A percentile compares a stretch with the other conserved stretches of the same genome.
Evolutionary conservation across 2,329 filamentous ascomycete genomes (phyloP).

Genomic region (Metarhizium robertsii): DNA sequence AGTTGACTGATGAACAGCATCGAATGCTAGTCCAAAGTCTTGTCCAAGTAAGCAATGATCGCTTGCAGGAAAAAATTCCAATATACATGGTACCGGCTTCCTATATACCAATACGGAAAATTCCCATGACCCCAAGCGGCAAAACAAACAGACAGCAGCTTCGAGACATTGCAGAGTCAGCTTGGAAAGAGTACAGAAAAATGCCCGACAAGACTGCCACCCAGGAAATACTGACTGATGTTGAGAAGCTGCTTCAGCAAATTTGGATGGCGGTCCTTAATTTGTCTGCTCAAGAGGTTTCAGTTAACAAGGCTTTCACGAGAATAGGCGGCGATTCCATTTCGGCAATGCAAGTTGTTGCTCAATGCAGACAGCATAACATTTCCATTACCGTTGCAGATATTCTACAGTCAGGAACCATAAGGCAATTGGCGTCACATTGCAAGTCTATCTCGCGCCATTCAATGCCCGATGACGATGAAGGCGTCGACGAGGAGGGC

Average conservation of each 20-base stretch:
- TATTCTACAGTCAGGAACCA: conserved; percentile 20
- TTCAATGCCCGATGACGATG: background rate
- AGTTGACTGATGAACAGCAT: background rate
- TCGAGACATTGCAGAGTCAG: conserved; percentile 4
- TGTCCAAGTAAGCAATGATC: background rate
- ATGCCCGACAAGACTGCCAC: background rate
- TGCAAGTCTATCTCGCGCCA: background rate
- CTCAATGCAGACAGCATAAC: conserved; percentile 23
- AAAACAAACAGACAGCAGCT: conserved; percentile 9
- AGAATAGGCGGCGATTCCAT: conserved; percentile 35
- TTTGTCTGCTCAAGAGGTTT: conserved; percentile 18
- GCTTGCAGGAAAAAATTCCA: background rate
- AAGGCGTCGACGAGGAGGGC: conserved; percentile 6
- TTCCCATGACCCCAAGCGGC: conserved; percentile 8
- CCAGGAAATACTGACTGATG: background rate
- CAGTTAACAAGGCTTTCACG: conserved; percentile 25
- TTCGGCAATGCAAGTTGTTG: conserved; percentile 30
- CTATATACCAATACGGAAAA: conserved; percentile 7
- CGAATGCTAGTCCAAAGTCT: conserved; percentile 5
- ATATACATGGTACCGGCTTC: conserved; percentile 11
- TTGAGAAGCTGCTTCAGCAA: conserved; percentile 4
- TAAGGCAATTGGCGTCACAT: conserved; percentile 15
- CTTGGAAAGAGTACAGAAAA: background rate
- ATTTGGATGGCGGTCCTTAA: conserved; percentile 33
- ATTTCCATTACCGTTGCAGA: conserved; percentile 22